Evolutionary conservation across 768 basidiomycete species (phyloP), one percentile per base, ranked within the genome.

Genomic region (Serendipita vermifera): DNA sequence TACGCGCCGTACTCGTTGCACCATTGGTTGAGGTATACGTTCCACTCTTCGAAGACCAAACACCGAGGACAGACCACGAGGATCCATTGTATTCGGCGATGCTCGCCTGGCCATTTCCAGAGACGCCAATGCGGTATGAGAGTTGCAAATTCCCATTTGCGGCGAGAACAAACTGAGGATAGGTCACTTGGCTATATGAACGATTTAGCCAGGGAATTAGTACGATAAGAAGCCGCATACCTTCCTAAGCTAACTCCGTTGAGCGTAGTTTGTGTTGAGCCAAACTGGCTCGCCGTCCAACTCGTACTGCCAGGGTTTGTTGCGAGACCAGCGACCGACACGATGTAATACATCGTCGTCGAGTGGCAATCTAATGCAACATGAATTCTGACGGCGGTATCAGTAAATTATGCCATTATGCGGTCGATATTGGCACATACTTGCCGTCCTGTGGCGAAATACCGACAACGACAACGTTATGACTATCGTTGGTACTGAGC

Each of bases 401-500:
- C 7, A 13, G 27, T 20, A n/a, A n/a, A n/a, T n/a, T n/a, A n/a
- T n/a, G 33, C 35, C 32, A 15, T 39, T n/a, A 57, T 35, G 13
- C 33, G 32, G 31, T 56, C 38, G 26, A 58, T 31, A 31, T 55
- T 55, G 32, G 56, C 58, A 31, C 40, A 55, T 5, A 58, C 13
- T 15, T 5, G 9, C 55, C 55, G 33, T 58, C 57, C 26, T 29
- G 43, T 5, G 57, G 57, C 15, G 55, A 39, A 38, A 56, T 29
- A 26, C 58, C 58, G 26, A 58, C 20, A 9, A 54, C 55, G n/a
- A 58, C 55, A 14, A 58, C 58, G 26, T 58, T 56, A 38, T 55
- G 58, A 3, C 35, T 39, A 35, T 58, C 58, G 31, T 51, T 54
- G 20, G 41, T 29, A 17, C 35, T 15, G n/a, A 58, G 38, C 11